Conservation (phyloP, 2,329 filamentous ascomycete genomes). For the Emergomyces pasteurianus region DNA sequence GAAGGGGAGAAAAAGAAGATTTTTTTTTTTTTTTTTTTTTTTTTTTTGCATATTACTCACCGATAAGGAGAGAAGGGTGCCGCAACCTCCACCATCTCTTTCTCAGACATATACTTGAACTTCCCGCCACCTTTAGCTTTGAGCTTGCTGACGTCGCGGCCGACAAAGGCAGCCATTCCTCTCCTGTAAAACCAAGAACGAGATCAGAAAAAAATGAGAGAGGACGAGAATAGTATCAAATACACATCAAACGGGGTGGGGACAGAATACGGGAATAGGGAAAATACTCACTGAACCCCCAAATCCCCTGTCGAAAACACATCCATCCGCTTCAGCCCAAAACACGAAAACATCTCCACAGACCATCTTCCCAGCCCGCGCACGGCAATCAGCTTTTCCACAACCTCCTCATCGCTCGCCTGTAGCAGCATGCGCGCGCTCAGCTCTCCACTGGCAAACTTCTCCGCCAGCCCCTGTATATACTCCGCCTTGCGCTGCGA, state of each 20-base stretch:
- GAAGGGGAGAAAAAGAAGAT: conserved; percentile 8
- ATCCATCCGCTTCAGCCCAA: conserved; percentile 87
- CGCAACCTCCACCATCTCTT: conserved; percentile 76
- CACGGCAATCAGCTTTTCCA: conserved; percentile 72
- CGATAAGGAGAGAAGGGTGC: conserved; percentile 73
- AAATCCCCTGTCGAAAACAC: conserved; percentile 87
- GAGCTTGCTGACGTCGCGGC: conserved; percentile 70
- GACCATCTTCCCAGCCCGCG: conserved; percentile 81
- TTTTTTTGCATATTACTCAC: conserved; percentile 28
- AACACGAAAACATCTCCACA: conserved; percentile 96
- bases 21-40: conserved; percentile 3
- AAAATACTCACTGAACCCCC: conserved; percentile 60
- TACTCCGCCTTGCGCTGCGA: conserved; percentile 96
- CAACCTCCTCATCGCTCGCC: conserved; percentile 73
- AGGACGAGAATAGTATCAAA: background rate
- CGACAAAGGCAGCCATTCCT: conserved; percentile 81
- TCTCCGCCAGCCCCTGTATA: conserved; percentile 69
- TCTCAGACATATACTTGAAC: conserved; percentile 96
- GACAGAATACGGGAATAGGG: background rate
- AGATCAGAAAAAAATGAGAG: background rate
- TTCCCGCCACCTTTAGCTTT: conserved; percentile 71
- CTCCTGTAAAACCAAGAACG: conserved; percentile 33
- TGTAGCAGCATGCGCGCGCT: conserved; percentile 62
- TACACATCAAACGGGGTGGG: background rate
- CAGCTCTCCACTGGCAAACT: conserved; percentile 65